phyloP scores from a whole-genome alignment of 2,329 filamentous ascomycete genomes.

The Penicillium sp. region DNA sequence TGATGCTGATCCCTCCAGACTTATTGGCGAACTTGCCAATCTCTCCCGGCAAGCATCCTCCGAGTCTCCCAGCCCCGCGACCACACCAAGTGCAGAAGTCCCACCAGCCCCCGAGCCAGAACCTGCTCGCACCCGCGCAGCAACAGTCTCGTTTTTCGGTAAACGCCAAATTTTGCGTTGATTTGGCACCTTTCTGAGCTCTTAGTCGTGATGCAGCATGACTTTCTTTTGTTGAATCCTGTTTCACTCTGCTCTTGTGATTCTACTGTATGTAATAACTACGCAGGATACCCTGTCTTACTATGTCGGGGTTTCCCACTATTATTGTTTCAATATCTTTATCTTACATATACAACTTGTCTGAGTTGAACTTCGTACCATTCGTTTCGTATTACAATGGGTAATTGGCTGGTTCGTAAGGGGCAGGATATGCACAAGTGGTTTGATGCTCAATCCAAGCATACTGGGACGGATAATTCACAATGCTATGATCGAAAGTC shows the following conservation, averaged over 20 bases:
- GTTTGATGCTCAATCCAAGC: neutral
- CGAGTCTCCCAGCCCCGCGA: conserved; percentile 27
- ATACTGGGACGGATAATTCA: neutral
- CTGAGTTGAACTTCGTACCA: neutral
- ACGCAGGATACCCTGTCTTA: conserved; percentile 27
- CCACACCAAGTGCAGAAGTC: conserved; percentile 29
- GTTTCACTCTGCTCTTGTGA: conserved; percentile 19
- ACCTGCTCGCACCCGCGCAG: conserved; percentile 13
- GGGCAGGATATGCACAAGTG: neutral
- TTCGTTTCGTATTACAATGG: neutral
- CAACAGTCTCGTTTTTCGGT: conserved; percentile 13
- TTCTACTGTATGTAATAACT: conserved; percentile 25
- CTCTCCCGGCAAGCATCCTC: conserved; percentile 33
- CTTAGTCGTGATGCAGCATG: conserved; percentile 14
- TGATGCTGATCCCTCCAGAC: conserved; percentile 23
- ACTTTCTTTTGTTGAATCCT: conserved; percentile 23
- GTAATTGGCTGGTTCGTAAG: neutral
- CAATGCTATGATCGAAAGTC: neutral
- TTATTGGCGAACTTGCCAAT: conserved; percentile 40
- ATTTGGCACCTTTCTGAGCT: neutral
- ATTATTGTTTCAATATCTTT: conserved; percentile 24
- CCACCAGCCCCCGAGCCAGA: conserved; percentile 17
- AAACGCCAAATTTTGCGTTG: neutral
- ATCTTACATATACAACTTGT: conserved; percentile 2
- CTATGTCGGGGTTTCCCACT: conserved; percentile 8